phyloP scores from a whole-genome alignment of 225 moss, liverwort and hornwort genomes.

The Pleurozium schreberi region DNA sequence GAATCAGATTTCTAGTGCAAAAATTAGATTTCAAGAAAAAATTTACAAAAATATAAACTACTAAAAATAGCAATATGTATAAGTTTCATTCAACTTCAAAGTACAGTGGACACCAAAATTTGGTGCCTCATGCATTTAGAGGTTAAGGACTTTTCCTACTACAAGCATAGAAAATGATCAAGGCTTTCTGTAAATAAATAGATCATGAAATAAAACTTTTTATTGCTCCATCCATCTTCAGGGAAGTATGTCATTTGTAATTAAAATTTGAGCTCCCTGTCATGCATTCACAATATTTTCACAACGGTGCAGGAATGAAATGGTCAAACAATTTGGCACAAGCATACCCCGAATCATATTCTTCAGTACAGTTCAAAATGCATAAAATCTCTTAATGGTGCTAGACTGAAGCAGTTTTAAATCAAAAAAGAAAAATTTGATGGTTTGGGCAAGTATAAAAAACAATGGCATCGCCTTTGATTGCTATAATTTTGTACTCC shows the following conservation, averaged over 20 bases:
- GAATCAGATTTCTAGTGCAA: too few species aligned
- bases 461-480: too few species aligned
- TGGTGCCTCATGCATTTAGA: too few species aligned
- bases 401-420: not conserved
- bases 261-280: not conserved
- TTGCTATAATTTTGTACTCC: too few species aligned
- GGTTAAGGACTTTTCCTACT: not conserved
- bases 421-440: too few species aligned
- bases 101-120: too few species aligned
- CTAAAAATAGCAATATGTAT: too few species aligned
- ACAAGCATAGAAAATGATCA: not conserved
- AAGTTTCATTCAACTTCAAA: too few species aligned
- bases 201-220: too few species aligned
- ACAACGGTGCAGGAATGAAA: not conserved
- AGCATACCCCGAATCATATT: not conserved
- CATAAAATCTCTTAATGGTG: not conserved
- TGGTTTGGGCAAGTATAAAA: too few species aligned
- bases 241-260: not conserved
- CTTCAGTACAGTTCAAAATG: not conserved
- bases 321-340: not conserved
- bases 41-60: too few species aligned
- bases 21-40: too few species aligned
- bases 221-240: not conserved
- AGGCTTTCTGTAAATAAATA: not conserved
- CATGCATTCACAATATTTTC: not conserved